Conservation (phyloP, 108 stramenopile genomes). For the Pseudonitzschia delicatissima region DNA sequence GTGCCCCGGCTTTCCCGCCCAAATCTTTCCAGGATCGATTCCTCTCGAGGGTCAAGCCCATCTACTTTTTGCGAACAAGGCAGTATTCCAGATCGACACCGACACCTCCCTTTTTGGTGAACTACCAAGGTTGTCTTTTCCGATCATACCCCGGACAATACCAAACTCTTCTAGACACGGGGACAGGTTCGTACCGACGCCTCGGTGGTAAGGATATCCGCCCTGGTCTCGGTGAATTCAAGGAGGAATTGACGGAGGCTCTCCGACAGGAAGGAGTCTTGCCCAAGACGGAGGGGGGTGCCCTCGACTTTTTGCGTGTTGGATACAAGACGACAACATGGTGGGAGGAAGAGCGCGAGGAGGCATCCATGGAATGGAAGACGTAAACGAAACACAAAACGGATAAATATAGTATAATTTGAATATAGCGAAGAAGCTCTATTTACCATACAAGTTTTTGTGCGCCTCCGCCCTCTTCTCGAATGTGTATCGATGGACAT, state of each 20-base stretch:
- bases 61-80: slow-evolving; percentile 91
- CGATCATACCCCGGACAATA: slow-evolving; percentile 90
- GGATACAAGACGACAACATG: slow-evolving; percentile 90
- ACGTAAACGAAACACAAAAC: slow-evolving; percentile 32
- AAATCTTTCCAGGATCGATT: slow-evolving; percentile 92
- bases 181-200: slow-evolving; percentile 76
- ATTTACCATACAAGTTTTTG: too few species aligned
- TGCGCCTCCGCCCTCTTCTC: too few species aligned
- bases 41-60: slow-evolving; percentile 79
- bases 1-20: slow-evolving; percentile 87
- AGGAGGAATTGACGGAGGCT: slow-evolving; percentile 86
- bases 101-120: slow-evolving; percentile 89
- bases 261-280: slow-evolving; percentile 72
- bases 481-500: too few species aligned
- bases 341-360: slow-evolving; percentile 89
- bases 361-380: slow-evolving; percentile 75
- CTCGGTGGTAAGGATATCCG: slow-evolving; percentile 61
- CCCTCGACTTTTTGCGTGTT: slow-evolving; percentile 78
- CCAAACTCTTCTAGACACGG: slow-evolving; percentile 91
- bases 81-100: slow-evolving; percentile 82
- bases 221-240: slow-evolving; percentile 86
- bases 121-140: slow-evolving; percentile 93
- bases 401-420: too few species aligned
- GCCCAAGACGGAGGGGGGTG: slow-evolving; percentile 66
- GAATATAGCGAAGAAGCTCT: too few species aligned